Evolutionary conservation across 1,139 yeast genomes (phyloP).

Genomic region (Geotrichum restrictum): DNA sequence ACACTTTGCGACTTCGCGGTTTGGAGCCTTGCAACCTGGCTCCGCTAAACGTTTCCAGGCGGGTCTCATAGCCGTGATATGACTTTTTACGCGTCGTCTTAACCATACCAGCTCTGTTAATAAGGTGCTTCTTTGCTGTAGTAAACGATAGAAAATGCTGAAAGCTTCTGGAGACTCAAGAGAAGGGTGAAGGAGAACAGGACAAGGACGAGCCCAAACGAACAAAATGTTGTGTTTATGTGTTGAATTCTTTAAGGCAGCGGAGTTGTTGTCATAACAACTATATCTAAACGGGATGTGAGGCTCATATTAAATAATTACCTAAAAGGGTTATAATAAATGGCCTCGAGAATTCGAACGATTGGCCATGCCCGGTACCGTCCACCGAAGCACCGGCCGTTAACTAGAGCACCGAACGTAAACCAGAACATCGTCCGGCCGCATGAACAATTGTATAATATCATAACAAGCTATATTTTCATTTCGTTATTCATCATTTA

Average conservation of each 20-base stretch:
- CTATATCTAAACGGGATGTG: not conserved
- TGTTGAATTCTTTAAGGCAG: slow-evolving; percentile 3
- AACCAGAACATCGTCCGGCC: too few relatives aligned
- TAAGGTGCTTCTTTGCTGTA: too few relatives aligned
- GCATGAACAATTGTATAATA: not conserved
- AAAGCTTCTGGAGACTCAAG: too few relatives aligned
- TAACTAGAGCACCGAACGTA: too few relatives aligned
- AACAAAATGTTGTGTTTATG: not conserved
- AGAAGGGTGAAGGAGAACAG: not conserved
- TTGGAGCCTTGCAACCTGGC: slow-evolving; percentile 27
- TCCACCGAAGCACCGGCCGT: too few relatives aligned
- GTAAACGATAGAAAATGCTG: too few relatives aligned
- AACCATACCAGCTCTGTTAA: slow-evolving; percentile 2
- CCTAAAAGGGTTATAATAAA: not conserved
- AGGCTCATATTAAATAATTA: not conserved
- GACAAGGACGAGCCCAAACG: not conserved
- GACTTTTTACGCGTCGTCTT: slow-evolving; percentile 16
- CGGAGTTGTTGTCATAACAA: slow-evolving; percentile 4
- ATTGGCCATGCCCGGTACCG: too few relatives aligned
- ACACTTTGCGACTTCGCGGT: slow-evolving; percentile 27
- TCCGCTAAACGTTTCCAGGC: slow-evolving; percentile 31
- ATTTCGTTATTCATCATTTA: slow-evolving; percentile 15
- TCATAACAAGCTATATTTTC: slow-evolving; percentile 14
- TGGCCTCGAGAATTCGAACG: too few relatives aligned
- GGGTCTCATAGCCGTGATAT: slow-evolving; percentile 26